These are phyloP conservation scores for Postia placenta DNA, from an alignment of 768 basidiomycete genomes.

Conservation along the genomic window DNA sequence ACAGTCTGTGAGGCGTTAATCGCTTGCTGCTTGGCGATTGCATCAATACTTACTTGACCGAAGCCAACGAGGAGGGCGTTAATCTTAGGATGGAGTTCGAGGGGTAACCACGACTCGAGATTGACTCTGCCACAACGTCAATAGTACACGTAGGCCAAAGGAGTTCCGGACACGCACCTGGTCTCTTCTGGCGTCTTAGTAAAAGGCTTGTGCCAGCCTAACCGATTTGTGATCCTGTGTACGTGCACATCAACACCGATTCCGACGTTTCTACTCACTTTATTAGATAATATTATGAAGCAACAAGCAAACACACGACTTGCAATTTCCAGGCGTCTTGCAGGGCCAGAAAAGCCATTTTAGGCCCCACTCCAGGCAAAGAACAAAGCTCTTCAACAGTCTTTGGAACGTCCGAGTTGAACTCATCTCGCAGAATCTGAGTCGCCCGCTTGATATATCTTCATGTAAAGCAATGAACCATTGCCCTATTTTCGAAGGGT, in stretches of 20 bases:
- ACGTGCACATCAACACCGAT: constrained; percentile 98
- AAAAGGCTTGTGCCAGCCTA: constrained; percentile 86
- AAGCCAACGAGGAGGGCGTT: constrained; percentile 82
- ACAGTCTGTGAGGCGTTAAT: constrained; percentile 41
- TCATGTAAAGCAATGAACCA: not conserved
- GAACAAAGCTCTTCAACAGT: constrained; percentile 86
- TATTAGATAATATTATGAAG: not conserved
- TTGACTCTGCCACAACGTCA: constrained; percentile 44
- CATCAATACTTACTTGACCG: constrained; percentile 53
- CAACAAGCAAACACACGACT: constrained; percentile 21
- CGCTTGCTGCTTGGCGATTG: too few relatives aligned
- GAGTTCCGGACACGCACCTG: constrained; percentile 36
- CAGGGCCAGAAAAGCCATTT: constrained; percentile 88
- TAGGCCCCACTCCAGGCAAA: constrained; percentile 88
- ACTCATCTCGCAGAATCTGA: constrained; percentile 58
- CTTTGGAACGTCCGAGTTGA: constrained; percentile 80
- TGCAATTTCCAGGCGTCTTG: constrained; percentile 86
- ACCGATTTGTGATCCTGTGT: constrained; percentile 87
- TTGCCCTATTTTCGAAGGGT: not conserved
- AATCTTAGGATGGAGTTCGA: constrained; percentile 65
- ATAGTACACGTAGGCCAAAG: not conserved
- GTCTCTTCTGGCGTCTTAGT: constrained; percentile 90
- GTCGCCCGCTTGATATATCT: constrained; percentile 79
- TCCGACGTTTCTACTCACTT: constrained; percentile 61
- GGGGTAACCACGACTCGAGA: constrained; percentile 79